Conservation (phyloP, 257 asterid species). For the Capsicum pubescens region DNA sequence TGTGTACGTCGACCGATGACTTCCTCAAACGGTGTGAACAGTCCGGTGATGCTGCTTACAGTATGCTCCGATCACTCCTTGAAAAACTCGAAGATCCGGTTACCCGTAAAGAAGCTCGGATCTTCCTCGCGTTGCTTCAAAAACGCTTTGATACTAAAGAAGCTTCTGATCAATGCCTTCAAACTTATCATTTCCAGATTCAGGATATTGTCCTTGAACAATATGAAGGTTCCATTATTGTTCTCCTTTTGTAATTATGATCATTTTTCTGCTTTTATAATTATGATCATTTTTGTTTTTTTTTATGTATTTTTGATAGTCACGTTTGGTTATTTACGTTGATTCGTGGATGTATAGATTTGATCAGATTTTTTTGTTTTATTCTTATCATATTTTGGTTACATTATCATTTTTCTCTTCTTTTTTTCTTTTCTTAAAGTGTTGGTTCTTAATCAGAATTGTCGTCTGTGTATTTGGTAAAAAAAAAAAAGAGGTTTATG, state of each 20-base stretch:
- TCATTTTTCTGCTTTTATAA: constrained; percentile 7
- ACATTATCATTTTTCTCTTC: neutral
- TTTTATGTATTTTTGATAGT: neutral
- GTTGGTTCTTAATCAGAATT: neutral
- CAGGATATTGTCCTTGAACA: constrained; percentile 78
- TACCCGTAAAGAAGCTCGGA: constrained; percentile 79
- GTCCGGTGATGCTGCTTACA: constrained; percentile 94
- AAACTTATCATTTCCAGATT: constrained; percentile 79
- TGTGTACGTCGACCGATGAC: constrained; percentile 62
- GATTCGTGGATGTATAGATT: neutral
- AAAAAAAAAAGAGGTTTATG: neutral
- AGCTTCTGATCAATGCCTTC: constrained; percentile 68
- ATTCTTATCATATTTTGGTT: neutral
- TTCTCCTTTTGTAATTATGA: constrained; percentile 14
- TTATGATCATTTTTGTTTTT: neutral
- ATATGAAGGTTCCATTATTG: constrained; percentile 61
- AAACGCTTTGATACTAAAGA: constrained; percentile 62
- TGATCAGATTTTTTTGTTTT: neutral
- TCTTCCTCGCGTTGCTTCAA: constrained; percentile 82
- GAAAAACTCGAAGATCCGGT: constrained; percentile 86
- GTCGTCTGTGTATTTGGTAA: neutral
- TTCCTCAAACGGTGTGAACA: constrained; percentile 70
- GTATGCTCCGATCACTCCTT: constrained; percentile 79
- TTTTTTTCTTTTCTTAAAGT: neutral
- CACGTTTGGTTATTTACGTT: neutral